Percentiles rank a stretch among this genome's conserved stretches.
Conservation (phyloP, 257 asterid genomes). For the Solanum sejunctum region DNA sequence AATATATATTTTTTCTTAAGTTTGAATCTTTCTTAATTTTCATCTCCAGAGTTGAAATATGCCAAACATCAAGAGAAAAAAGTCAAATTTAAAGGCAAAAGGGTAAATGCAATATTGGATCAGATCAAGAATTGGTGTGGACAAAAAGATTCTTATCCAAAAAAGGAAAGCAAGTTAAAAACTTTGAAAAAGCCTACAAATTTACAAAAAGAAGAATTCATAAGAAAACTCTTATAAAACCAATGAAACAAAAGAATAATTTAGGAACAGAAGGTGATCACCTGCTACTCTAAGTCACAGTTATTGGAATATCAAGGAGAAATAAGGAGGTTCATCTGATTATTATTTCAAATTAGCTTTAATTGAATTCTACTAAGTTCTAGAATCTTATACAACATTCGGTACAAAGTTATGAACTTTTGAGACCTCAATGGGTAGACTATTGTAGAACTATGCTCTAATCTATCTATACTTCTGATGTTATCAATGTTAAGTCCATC, state of each 20-base stretch:
- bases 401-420: not conserved
- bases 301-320: not conserved
- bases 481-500: no score
- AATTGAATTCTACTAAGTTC: not conserved
- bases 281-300: not conserved
- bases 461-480: not conserved
- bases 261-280: not conserved
- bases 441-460: not conserved
- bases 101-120: not conserved
- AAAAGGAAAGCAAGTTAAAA: not conserved
- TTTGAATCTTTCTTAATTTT: not conserved
- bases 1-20: not conserved
- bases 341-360: not conserved
- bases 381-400: not conserved
- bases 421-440: not conserved
- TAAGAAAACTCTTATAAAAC: not conserved
- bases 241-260: slow-evolving; percentile 5
- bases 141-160: not conserved
- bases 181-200: not conserved
- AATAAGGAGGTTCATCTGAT: not conserved
- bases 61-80: not conserved
- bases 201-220: not conserved
- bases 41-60: not conserved
- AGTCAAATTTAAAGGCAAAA: not conserved
- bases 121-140: not conserved